Percentiles rank a stretch among this genome's conserved stretches.
Evolutionary conservation across 805 yeast genomes (phyloP).

Genomic region (Schwanniomyces pseudopolymorphus): DNA sequence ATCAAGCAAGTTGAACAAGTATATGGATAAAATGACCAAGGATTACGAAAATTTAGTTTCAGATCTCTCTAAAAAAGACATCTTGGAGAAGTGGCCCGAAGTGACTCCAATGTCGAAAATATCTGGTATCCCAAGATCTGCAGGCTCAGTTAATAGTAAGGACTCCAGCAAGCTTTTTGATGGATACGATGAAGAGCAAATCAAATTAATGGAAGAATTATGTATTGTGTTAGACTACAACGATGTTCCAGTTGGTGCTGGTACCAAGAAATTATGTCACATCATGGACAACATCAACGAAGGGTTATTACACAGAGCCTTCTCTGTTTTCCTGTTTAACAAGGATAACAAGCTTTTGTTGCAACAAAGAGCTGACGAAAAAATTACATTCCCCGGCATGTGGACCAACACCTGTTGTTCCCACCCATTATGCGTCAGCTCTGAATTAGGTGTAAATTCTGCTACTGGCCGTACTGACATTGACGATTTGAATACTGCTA

Average conservation of each 20-base stretch:
- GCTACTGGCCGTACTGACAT: conserved; percentile 13
- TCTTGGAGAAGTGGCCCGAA: conserved; percentile 61
- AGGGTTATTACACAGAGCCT: conserved; percentile 93
- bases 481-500: conserved; percentile 52
- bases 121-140: conserved; percentile 54
- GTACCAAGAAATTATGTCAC: conserved; percentile 87
- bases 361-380: conserved; percentile 95
- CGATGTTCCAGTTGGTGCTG: conserved; percentile 89
- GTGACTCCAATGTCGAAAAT: conserved; percentile 62
- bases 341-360: conserved; percentile 70
- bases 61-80: conserved; percentile 46
- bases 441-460: conserved; percentile 64
- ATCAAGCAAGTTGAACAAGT: neutral
- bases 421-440: conserved; percentile 84
- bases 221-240: conserved; percentile 90
- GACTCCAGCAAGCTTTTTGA: conserved; percentile 48
- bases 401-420: conserved; percentile 99
- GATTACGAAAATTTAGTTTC: conserved; percentile 55
- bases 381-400: conserved; percentile 92
- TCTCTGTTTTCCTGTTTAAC: conserved; percentile 91
- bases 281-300: conserved; percentile 81
- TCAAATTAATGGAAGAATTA: conserved; percentile 91
- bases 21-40: conserved; percentile 1
- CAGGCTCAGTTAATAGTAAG: conserved; percentile 29
- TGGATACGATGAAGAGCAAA: conserved; percentile 94